These are phyloP conservation scores for Porodaedalea pini DNA, from an alignment of 1,284 basidiomycete genomes.

Conservation along the genomic window DNA sequence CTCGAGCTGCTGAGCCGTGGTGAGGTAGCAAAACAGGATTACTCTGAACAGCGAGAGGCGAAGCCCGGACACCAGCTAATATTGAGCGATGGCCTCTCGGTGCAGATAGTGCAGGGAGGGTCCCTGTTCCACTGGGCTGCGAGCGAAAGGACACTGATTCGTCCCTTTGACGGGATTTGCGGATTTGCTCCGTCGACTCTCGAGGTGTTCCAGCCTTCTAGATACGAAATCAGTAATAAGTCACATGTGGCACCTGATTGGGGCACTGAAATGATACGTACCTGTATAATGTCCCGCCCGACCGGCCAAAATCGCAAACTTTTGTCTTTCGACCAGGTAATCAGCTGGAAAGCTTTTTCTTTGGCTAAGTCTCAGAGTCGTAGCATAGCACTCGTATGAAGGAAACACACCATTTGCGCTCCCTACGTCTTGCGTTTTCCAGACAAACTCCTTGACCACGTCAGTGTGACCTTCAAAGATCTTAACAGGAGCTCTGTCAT, in stretches of 20 bases:
- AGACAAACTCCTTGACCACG: slow-evolving; percentile 97
- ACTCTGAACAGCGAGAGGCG: slow-evolving; percentile 34
- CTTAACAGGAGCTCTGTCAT: slow-evolving; percentile 56
- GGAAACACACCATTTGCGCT: slow-evolving; percentile 37
- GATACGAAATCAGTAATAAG: background rate
- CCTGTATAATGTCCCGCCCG: slow-evolving; percentile 66
- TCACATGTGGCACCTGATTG: background rate
- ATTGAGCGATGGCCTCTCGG: slow-evolving; percentile 64
- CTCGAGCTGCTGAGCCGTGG: slow-evolving; percentile 35
- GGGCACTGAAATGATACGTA: slow-evolving; percentile 24
- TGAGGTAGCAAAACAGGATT: slow-evolving; percentile 37
- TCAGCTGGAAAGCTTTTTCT: slow-evolving; percentile 82
- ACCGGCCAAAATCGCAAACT: slow-evolving; percentile 92
- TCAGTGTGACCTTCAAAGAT: slow-evolving; percentile 88
- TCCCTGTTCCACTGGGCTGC: slow-evolving; percentile 38
- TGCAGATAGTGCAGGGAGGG: slow-evolving; percentile 50
- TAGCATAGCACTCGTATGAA: background rate
- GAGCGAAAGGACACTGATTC: slow-evolving; percentile 45
- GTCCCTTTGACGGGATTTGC: slow-evolving; percentile 21
- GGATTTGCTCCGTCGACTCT: background rate
- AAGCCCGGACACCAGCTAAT: slow-evolving; percentile 64
- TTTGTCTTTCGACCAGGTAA: slow-evolving; percentile 96
- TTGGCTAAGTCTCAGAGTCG: slow-evolving; percentile 34
- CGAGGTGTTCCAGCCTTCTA: slow-evolving; percentile 26
- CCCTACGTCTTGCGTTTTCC: slow-evolving; percentile 61